These are phyloP conservation scores for Plantago rigida DNA, from an alignment of 305 asterid species.

Conservation along the genomic window DNA sequence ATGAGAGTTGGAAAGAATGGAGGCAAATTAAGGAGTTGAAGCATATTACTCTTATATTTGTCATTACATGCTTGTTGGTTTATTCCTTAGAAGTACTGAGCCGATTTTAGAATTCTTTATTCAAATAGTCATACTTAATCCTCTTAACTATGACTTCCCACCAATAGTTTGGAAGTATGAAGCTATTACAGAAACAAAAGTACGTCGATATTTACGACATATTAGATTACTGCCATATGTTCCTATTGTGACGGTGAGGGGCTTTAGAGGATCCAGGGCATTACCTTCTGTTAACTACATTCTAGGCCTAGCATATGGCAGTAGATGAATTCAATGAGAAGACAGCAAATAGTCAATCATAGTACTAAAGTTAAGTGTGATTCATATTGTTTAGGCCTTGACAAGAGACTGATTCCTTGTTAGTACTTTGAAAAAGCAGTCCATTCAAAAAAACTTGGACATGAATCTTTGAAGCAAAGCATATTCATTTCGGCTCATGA, in stretches of 20 bases:
- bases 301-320: not conserved
- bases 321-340: constrained; percentile 28
- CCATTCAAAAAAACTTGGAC: not conserved
- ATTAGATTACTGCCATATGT: constrained; percentile 12
- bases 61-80: constrained; percentile 34
- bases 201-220: constrained; percentile 41
- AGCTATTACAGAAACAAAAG: constrained; percentile 11
- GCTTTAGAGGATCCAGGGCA: constrained; percentile 22
- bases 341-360: too few relatives aligned
- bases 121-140: constrained; percentile 5
- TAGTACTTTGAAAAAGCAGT: constrained; percentile 17
- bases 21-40: constrained; percentile 21
- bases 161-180: constrained; percentile 21
- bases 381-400: too few relatives aligned
- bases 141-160: constrained; percentile 24
- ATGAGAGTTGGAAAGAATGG: constrained; percentile 22
- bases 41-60: constrained; percentile 32
- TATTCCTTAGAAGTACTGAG: constrained; percentile 13
- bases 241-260: constrained; percentile 11
- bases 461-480: not conserved
- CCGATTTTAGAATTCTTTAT: constrained; percentile 20
- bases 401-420: constrained; percentile 8
- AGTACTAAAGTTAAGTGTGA: too few relatives aligned
- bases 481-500: constrained; percentile 3
- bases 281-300: constrained; percentile 13